Conservation (phyloP, 2,329 filamentous ascomycete genomes). For the Ophiobolus disseminans region DNA sequence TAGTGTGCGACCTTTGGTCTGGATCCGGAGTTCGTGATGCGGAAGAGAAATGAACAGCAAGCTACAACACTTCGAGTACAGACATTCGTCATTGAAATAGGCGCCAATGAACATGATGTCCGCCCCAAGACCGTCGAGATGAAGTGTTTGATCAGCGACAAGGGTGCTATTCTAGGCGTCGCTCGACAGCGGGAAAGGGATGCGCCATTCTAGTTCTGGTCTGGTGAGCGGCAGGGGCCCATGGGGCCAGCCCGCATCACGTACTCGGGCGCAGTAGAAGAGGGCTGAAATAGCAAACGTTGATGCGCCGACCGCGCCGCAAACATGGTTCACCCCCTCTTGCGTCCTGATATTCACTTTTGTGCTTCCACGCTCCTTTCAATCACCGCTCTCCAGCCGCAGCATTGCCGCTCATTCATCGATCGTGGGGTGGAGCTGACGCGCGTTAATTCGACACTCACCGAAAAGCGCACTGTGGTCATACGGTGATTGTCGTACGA, state of each 20-base stretch:
- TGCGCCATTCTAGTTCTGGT: not conserved
- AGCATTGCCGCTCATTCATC: not conserved
- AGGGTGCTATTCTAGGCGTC: not conserved
- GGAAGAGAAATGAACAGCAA: too few species aligned
- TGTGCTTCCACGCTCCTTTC: too few species aligned
- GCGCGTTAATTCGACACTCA: not conserved
- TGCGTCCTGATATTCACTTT: too few species aligned
- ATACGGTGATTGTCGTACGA: not conserved
- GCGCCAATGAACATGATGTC: too few species aligned
- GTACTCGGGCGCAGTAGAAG: too few species aligned
- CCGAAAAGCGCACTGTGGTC: not conserved
- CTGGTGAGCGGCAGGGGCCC: not conserved
- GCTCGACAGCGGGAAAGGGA: not conserved
- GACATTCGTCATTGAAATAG: not conserved
- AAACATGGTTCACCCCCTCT: too few species aligned
- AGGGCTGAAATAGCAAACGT: too few species aligned
- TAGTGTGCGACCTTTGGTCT: not conserved
- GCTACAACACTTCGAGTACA: not conserved
- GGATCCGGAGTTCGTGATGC: not conserved
- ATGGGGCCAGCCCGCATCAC: slow-evolving; percentile 2
- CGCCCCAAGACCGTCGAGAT: not conserved
- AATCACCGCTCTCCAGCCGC: too few species aligned
- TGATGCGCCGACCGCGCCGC: too few species aligned
- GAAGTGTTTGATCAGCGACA: not conserved
- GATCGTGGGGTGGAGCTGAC: slow-evolving; percentile 1